Evolutionary conservation across 139 green algal species (phyloP), one percentile per base, ranked within the genome.

Genomic region (Chlorella vulgaris): DNA sequence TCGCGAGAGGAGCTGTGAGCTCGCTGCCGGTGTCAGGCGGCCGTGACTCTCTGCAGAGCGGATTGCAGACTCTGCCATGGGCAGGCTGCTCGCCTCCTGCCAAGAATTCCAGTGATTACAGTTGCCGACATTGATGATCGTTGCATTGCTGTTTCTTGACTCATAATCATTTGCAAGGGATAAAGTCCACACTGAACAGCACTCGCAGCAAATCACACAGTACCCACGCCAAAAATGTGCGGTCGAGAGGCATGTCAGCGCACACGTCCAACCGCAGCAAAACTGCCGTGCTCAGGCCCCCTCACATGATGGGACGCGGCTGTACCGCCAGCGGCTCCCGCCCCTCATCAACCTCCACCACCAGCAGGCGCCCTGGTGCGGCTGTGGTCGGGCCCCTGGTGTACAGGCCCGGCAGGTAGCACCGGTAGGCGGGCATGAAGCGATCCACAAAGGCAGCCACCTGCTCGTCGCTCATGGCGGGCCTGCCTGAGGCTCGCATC

Each of bases 401-500:
- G 61, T 94, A 94, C 58, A 98, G 85, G 36, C 80, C 86, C 8
- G 95, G 94, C 85, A 99, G 87, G 86, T 99, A 99, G n/a, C 92
- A 94, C 43, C 90, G 81, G 88, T 99, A 99, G 2, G 97, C 96
- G 4, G 97, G 97, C 84, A 98, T 97, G 91, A 96, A 99, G 40
- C 94, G 86, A 47, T 92, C 87, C 60, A 98, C 95, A 91, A 99
- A 99, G 76, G 96, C 93, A 10, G 84, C 86, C 21, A 96, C 88
- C 88, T 95, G 84, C 31, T 93, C 94, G 65, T 98, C 94, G 1
- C 81, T 97, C 96, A 99, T 98, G 63, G 95, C 95, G 0, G 88
- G 29, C 74, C 95, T 95, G 76, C 97, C 96, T 1, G 66, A 81
- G 35, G 87, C 91, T 10, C 90, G 89, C 94, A 98, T 97, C 36